Evolutionary conservation across 2,329 filamentous ascomycete genomes (phyloP).

Genomic region (Clarireedia paspali): DNA sequence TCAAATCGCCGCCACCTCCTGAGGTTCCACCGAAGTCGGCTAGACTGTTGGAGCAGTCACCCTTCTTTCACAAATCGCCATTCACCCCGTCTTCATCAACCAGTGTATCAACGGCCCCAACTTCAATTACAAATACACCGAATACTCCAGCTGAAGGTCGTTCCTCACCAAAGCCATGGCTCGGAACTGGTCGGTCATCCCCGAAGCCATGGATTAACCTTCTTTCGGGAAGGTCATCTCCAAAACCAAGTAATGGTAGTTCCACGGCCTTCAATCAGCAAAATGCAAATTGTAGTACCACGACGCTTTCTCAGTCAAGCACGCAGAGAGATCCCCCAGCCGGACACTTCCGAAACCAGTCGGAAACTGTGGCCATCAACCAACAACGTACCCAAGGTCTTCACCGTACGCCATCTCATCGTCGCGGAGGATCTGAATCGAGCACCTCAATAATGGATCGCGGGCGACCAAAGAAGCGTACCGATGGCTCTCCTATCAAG

Average conservation of each 20-base stretch:
- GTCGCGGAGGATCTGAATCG: conserved; percentile 48
- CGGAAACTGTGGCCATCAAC: conserved; percentile 1
- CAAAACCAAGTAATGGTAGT: not conserved
- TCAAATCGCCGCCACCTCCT: conserved; percentile 39
- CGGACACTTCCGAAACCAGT: conserved; percentile 19
- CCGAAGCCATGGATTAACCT: conserved; percentile 18
- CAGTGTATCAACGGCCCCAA: conserved; percentile 19
- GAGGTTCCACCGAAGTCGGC: conserved; percentile 32
- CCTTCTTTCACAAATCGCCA: conserved; percentile 33
- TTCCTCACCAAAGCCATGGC: conserved; percentile 20
- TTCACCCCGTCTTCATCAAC: conserved; percentile 30
- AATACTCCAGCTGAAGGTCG: conserved; percentile 15
- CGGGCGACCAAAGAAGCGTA: conserved; percentile 50
- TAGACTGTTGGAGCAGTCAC: conserved; percentile 36
- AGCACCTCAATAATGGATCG: conserved; percentile 52
- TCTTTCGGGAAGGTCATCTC: conserved; percentile 4
- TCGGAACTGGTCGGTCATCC: conserved; percentile 13
- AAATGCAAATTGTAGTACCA: not conserved
- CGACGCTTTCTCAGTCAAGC: not conserved
- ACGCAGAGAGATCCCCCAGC: conserved; percentile 4
- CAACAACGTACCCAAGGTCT: conserved; percentile 8
- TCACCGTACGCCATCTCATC: conserved; percentile 32
- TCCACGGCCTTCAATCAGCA: not conserved
- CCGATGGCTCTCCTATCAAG: conserved; percentile 32
- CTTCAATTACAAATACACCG: conserved; percentile 18